Percentiles rank a stretch among this genome's conserved stretches.
Conservation (phyloP, 2,329 filamentous ascomycete species). For the Pseudocercospora pini-densiflorae region DNA sequence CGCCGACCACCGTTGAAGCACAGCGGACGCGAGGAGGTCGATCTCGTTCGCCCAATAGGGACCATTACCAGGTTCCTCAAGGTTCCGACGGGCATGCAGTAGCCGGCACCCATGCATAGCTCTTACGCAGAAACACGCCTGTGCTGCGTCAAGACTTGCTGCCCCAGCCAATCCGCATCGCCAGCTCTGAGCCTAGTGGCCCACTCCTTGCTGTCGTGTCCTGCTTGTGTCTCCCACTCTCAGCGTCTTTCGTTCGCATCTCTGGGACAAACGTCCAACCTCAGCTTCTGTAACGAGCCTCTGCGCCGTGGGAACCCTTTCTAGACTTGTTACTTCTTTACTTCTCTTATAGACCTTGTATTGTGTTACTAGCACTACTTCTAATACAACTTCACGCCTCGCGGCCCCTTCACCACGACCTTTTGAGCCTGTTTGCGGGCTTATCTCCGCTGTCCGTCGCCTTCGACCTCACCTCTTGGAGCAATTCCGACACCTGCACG, state of each 20-base stretch:
- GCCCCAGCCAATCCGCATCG: neutral
- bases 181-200: neutral
- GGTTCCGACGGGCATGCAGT: neutral
- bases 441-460: constrained; percentile 23
- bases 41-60: neutral
- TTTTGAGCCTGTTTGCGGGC: constrained; percentile 20
- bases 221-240: constrained; percentile 20
- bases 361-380: constrained; percentile 33
- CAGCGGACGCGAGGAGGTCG: constrained; percentile 1
- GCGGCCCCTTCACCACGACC: constrained; percentile 8
- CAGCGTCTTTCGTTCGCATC: constrained; percentile 17
- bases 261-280: constrained; percentile 22
- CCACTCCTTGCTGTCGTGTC: constrained; percentile 18
- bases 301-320: constrained; percentile 11
- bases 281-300: constrained; percentile 21
- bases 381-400: constrained; percentile 17
- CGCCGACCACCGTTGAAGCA: constrained; percentile 4
- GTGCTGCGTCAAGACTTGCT: constrained; percentile 1
- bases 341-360: constrained; percentile 20
- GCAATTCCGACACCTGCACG: neutral
- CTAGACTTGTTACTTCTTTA: constrained; percentile 21
- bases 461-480: neutral
- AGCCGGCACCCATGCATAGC: neutral
- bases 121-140: neutral
- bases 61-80: neutral